phyloP scores from a whole-genome alignment of 305 asterid species.

The Fraxinus baroniana region DNA sequence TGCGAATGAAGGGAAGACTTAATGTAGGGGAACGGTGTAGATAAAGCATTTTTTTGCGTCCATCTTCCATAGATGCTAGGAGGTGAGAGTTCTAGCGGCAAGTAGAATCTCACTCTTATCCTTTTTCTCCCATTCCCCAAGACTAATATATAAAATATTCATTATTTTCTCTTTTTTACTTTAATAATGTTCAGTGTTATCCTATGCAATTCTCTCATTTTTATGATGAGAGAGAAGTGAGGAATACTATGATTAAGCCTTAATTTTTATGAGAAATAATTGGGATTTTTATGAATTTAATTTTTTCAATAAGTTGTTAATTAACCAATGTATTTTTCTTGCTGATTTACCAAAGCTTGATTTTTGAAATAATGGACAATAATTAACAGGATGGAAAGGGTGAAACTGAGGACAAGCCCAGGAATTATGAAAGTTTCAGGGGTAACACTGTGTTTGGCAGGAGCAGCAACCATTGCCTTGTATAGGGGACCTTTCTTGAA shows the following conservation, averaged over 20 bases:
- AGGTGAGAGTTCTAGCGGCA: no score
- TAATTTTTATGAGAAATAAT: not conserved
- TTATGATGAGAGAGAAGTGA: not conserved
- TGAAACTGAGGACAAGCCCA: constrained; percentile 43
- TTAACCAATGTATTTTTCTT: not conserved
- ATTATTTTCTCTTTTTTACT: not conserved
- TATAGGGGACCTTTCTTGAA: constrained; percentile 72
- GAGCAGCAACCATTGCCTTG: constrained; percentile 74
- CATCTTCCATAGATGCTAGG: no score
- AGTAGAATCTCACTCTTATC: no score
- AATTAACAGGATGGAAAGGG: constrained; percentile 61
- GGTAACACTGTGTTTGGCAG: constrained; percentile 60
- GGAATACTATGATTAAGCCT: not conserved
- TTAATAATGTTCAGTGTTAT: no score
- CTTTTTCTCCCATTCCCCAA: no score
- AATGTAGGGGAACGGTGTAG: no score
- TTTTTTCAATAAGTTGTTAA: not conserved
- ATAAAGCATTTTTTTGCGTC: no score
- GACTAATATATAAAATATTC: not conserved
- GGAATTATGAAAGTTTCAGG: constrained; percentile 70
- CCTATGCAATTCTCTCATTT: not conserved
- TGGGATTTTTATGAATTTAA: not conserved
- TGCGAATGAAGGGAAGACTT: no score
- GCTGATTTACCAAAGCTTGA: not conserved
- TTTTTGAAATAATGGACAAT: not conserved